Percentiles rank a stretch among this genome's conserved stretches.
Evolutionary conservation across 2,329 filamentous ascomycete species (phyloP).

Genomic region (Atkinsonella hypoxylon): DNA sequence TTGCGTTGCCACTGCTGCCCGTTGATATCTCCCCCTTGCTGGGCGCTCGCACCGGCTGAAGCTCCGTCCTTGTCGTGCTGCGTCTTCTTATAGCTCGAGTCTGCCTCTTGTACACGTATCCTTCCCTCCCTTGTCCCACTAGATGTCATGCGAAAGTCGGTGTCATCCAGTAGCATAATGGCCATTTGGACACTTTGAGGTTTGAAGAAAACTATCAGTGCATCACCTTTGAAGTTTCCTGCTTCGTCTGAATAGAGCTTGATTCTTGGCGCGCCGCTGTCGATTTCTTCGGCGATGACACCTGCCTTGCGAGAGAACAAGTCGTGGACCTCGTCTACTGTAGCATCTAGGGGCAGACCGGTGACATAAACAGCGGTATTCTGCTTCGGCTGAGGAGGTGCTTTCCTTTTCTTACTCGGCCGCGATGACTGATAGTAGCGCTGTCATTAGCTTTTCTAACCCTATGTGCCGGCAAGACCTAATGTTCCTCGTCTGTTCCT

Average conservation of each 20-base stretch:
- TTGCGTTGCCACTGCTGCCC: slow-evolving; percentile 34
- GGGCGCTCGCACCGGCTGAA: not conserved
- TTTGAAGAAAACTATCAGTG: slow-evolving; percentile 87
- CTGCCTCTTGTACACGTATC: slow-evolving; percentile 75
- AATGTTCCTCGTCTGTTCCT: not conserved
- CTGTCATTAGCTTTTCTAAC: not conserved
- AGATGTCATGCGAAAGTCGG: slow-evolving; percentile 58
- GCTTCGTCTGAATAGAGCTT: slow-evolving; percentile 80
- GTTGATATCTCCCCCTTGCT: slow-evolving; percentile 10
- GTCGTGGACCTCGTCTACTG: slow-evolving; percentile 67
- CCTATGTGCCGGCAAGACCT: not conserved
- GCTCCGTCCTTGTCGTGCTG: slow-evolving; percentile 44
- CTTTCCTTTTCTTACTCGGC: slow-evolving; percentile 34
- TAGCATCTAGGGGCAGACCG: slow-evolving; percentile 69
- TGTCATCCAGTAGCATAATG: slow-evolving; percentile 69
- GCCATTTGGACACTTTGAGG: slow-evolving; percentile 84
- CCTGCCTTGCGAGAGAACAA: slow-evolving; percentile 77
- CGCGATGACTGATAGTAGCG: slow-evolving; percentile 13
- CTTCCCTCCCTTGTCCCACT: slow-evolving; percentile 43
- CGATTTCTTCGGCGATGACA: slow-evolving; percentile 88
- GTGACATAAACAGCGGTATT: slow-evolving; percentile 93
- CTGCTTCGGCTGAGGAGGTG: slow-evolving; percentile 41
- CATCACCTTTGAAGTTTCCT: slow-evolving; percentile 87
- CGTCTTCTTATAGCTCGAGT: slow-evolving; percentile 83
- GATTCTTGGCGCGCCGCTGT: slow-evolving; percentile 75